Percentiles rank a stretch among this genome's conserved stretches.
Conservation (phyloP, 164 flowering plant species). For the Piper longum region DNA sequence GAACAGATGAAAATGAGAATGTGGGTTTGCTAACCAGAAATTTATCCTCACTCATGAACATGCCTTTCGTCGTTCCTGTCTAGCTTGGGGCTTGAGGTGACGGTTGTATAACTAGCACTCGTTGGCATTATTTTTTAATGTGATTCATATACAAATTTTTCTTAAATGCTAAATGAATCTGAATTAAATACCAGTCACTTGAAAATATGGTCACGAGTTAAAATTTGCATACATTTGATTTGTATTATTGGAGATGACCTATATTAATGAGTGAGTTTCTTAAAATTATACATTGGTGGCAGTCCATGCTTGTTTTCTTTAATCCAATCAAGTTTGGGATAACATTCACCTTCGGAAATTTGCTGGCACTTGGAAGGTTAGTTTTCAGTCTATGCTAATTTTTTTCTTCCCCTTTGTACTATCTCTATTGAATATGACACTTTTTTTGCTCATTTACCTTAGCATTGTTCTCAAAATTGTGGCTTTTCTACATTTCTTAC, state of each 20-base stretch:
- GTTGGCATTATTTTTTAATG: too few relatives aligned
- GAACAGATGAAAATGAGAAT: too few relatives aligned
- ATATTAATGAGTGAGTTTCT: background rate
- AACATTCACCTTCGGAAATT: constrained; percentile 70
- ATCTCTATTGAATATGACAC: background rate
- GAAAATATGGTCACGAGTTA: background rate
- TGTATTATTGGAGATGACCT: background rate
- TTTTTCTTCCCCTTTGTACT: background rate
- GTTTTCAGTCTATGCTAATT: background rate
- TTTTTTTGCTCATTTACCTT: background rate
- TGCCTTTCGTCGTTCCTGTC: too few relatives aligned
- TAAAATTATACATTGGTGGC: constrained; percentile 3
- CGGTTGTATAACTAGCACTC: too few relatives aligned
- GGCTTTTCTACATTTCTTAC: background rate
- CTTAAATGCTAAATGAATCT: background rate
- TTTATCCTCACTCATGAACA: too few relatives aligned
- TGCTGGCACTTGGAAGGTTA: constrained; percentile 49
- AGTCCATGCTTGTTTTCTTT: constrained; percentile 69
- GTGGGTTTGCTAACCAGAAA: too few relatives aligned
- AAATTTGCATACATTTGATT: background rate
- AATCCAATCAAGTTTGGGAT: constrained; percentile 86
- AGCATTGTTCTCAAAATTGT: background rate
- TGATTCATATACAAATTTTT: too few relatives aligned
- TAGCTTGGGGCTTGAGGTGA: too few relatives aligned
- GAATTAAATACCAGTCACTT: background rate